These are phyloP conservation scores for Cercospora beticola DNA, from an alignment of 2,329 filamentous ascomycete genomes.

Conservation along the genomic window DNA sequence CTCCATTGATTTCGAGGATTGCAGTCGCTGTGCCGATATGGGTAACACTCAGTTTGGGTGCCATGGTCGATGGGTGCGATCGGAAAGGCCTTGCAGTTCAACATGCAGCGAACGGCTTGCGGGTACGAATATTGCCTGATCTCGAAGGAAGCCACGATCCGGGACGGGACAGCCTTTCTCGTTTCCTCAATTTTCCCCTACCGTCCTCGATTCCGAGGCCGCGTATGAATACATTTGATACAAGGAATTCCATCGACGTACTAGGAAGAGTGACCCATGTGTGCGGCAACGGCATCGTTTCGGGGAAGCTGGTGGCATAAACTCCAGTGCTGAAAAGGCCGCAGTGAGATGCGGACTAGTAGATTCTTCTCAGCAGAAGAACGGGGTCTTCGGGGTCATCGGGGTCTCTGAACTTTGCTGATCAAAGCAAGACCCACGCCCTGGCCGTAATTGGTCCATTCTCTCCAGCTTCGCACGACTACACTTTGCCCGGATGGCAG, in stretches of 20 bases:
- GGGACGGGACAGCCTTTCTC: too few relatives aligned
- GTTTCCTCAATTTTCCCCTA: background rate
- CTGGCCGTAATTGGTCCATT: background rate
- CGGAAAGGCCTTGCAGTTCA: background rate
- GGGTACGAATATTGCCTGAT: background rate
- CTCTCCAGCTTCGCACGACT: background rate
- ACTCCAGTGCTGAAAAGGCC: background rate
- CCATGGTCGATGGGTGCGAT: background rate
- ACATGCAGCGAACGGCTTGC: background rate
- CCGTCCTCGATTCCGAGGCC: background rate
- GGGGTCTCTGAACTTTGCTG: background rate
- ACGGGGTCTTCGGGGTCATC: background rate
- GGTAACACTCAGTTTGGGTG: background rate
- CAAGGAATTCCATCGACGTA: background rate
- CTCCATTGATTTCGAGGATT: background rate
- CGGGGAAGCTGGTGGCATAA: background rate
- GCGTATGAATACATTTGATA: background rate
- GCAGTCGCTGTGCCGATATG: background rate
- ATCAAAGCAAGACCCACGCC: background rate
- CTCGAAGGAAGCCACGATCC: background rate
- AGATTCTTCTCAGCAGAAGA: background rate
- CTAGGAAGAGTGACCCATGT: background rate
- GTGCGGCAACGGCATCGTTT: background rate
- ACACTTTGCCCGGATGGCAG: background rate
- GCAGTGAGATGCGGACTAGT: background rate